Evolutionary conservation across 208 protist genomes (phyloP).

Genomic region (Naegleria lovaniensis): DNA sequence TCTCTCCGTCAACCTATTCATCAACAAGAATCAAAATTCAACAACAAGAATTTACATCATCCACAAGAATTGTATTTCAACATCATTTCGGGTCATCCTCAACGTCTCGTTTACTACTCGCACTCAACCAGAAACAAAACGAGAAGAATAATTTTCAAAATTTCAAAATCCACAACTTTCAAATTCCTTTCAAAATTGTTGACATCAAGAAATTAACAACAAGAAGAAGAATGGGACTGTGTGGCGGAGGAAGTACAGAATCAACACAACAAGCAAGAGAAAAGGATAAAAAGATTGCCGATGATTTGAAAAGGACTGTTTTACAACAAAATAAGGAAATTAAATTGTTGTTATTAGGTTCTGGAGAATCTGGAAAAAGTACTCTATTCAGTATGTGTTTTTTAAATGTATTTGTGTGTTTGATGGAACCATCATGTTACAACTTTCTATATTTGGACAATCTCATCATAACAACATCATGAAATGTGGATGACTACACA

Average conservation of each 20-base stretch:
- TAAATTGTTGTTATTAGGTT: constrained; percentile 38
- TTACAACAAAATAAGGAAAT: constrained; percentile 25
- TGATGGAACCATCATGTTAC: background rate
- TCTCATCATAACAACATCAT: constrained; percentile 30
- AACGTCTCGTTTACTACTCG: too few relatives aligned
- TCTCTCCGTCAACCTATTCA: background rate
- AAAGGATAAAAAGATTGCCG: background rate
- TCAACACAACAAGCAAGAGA: background rate
- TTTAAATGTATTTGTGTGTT: too few relatives aligned
- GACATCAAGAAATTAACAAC: too few relatives aligned
- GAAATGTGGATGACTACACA: constrained; percentile 47
- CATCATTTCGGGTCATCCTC: background rate
- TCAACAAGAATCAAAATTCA: background rate
- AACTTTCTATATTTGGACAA: background rate
- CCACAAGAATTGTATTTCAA: background rate
- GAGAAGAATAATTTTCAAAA: too few relatives aligned
- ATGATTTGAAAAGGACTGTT: background rate
- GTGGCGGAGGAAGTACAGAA: background rate
- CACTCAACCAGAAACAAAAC: too few relatives aligned
- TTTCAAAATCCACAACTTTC: too few relatives aligned
- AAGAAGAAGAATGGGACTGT: background rate
- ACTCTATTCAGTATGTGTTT: background rate
- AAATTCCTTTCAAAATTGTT: too few relatives aligned
- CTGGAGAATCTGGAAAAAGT: constrained; percentile 36
- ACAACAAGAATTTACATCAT: too few relatives aligned